Evolutionary conservation across 2,329 filamentous ascomycete species (phyloP), one percentile per base, ranked within the genome.

Genomic region (Bimuria novae-zelandiae): DNA sequence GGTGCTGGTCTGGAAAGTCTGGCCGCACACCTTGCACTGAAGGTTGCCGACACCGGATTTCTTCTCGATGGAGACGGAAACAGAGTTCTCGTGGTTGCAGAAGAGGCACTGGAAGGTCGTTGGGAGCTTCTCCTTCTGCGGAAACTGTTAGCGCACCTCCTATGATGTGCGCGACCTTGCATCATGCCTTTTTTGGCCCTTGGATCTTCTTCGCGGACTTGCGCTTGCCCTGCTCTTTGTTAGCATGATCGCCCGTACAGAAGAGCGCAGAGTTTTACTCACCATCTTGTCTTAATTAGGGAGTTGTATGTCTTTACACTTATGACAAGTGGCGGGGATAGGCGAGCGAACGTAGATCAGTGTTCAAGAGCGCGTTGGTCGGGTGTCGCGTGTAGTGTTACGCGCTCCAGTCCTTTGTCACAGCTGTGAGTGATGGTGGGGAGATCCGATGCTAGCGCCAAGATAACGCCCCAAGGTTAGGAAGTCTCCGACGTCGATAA

Each of bases 91-190:
- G 77, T 97, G 92, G 74, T 97, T 97, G 82, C 94, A 99, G 78
- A 99, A 99, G 40, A 99, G 86, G 73, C 94, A 99, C 52, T 92
- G 90, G 75, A 99, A 99, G n/a, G 85, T 84, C 2, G 90, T 92
- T 3, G 88, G 82, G 16, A 94, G 82, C 35, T 86, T 84, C 64
- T 92, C 89, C 72, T 83, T 72, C 72, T 75, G 51, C 49, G 16
- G 8, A 40, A 54, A 30, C 16, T 32, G 42, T 69, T 53, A 69
- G 60, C 47, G 14, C 12, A 23, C 4, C 40, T 36, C 42, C 29
- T 30, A 29, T n/a, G 11, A 17, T 12, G 11, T 11, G 52, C 44
- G 50, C 48, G 51, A 51, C 35, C 32, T 11, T 49, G 48, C 22
- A 42, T 59, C 72, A 61, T 78, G 90, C 90, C 87, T 87, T 96